These are phyloP conservation scores for Candida tetrigidarum DNA, from an alignment of 1,139 yeast genomes.

Conservation along the genomic window DNA sequence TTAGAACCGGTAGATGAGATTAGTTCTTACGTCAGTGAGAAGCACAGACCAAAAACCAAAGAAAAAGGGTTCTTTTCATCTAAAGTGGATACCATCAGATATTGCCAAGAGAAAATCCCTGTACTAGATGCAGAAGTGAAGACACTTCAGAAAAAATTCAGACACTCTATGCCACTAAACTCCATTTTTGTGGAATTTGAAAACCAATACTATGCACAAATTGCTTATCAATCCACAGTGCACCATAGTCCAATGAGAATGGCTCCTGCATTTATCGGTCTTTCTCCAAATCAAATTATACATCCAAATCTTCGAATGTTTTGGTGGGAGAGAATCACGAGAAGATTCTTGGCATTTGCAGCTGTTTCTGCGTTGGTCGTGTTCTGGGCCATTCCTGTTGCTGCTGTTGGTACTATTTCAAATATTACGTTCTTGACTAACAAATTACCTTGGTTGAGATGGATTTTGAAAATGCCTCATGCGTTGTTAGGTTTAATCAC, in stretches of 20 bases:
- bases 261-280: conserved; percentile 55
- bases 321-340: conserved; percentile 81
- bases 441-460: conserved; percentile 64
- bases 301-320: conserved; percentile 76
- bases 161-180: conserved; percentile 50
- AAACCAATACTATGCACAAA: conserved; percentile 70
- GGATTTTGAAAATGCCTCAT: conserved; percentile 65
- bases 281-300: conserved; percentile 62
- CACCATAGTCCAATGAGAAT: conserved; percentile 59
- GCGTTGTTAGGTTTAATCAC: conserved; percentile 67
- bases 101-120: conserved; percentile 59
- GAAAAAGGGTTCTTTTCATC: conserved; percentile 54
- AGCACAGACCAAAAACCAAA: conserved; percentile 77
- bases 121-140: conserved; percentile 58
- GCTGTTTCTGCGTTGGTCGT: conserved; percentile 62
- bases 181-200: conserved; percentile 74
- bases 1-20: conserved; percentile 57
- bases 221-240: conserved; percentile 63
- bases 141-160: conserved; percentile 51
- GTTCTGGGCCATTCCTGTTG: conserved; percentile 88
- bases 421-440: conserved; percentile 67
- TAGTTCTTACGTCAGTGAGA: conserved; percentile 68
- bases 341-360: conserved; percentile 61
- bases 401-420: conserved; percentile 80
- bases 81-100: conserved; percentile 64